Conservation (phyloP, 176 grass and related monocot genomes). For the Musa itinerans region DNA sequence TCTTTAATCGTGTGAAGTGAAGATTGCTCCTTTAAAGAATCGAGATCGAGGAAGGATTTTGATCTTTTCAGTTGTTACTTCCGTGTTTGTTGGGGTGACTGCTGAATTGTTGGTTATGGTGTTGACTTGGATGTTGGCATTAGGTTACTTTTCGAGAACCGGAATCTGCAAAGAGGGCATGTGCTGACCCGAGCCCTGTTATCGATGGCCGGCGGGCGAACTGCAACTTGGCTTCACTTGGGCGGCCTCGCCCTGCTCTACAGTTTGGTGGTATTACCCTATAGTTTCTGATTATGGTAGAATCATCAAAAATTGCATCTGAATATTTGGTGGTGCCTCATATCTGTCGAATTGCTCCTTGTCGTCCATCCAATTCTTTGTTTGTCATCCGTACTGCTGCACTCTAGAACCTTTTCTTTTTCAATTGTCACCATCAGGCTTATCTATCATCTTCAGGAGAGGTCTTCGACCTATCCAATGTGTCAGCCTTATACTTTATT, state of each 20-base stretch:
- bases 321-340: background rate
- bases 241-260: slow-evolving; percentile 47
- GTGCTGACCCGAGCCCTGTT: slow-evolving; percentile 56
- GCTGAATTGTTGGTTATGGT: background rate
- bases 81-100: background rate
- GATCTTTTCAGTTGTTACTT: background rate
- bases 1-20: slow-evolving; percentile 10
- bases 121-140: background rate
- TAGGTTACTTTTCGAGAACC: slow-evolving; percentile 88
- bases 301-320: background rate
- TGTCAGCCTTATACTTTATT: too few species aligned
- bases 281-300: background rate
- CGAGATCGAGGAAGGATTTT: background rate
- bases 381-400: background rate
- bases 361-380: background rate
- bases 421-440: too few species aligned
- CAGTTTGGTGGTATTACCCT: slow-evolving; percentile 28
- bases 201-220: slow-evolving; percentile 84
- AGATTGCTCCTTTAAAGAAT: background rate
- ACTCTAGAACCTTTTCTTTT: background rate
- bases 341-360: background rate
- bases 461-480: too few species aligned
- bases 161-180: slow-evolving; percentile 76
- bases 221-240: slow-evolving; percentile 89
- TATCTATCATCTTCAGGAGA: too few species aligned